Base-by-base conservation (phyloP, 1,284 basidiomycete genomes). In the Leucoagaricus sp. region DNA sequence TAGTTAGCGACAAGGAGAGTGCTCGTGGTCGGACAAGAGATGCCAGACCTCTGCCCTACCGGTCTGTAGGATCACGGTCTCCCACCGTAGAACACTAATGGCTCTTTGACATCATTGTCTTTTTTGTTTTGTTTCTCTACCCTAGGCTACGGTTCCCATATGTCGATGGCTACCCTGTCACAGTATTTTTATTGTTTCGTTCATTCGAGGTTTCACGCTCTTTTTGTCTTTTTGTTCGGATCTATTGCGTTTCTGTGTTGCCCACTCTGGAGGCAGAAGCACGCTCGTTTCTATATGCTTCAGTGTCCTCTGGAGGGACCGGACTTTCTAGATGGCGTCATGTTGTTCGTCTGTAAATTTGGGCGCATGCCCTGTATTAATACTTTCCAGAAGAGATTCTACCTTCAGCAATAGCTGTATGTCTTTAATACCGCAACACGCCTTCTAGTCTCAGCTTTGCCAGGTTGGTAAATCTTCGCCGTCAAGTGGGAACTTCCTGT, bases 141-240 rank as follows among this genome's bases (percentile, higher is more conserved):
- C 41, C 33, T 19, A 50, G 15, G 47, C 23, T 36, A 44, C 28
- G 47, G 31, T 26, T 15, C 26, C 21, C 19, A 19, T 52, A 9
- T 17, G 21, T 34, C 40, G 13, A 46, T 50, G 13, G n/a, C 6
- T 17, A 15, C 44, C 21, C 44, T 34, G 48, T 26, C 31, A 29
- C 33, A 13, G 7, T 56, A 50, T 50, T 26, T 21, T 51, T 57
- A 57, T 57, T 51, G 48, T 51, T 51, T 57, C 42, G 49, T 51
- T 31, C 34, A 47, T 38, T 46, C 29, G 42, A 45, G 45, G 29
- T 40, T 51, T 31, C 49, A 46, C 55, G 17, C 49, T 51, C 55
- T 13, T 38, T 57, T 31, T 34, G 33, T 9, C 13, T 28, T 41
- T 47, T 25, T 41, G 34, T 17, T 25, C 26, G 15, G 29, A 13